phyloP scores from a whole-genome alignment of 2,329 filamentous ascomycete species.

The Curvularia sp. region DNA sequence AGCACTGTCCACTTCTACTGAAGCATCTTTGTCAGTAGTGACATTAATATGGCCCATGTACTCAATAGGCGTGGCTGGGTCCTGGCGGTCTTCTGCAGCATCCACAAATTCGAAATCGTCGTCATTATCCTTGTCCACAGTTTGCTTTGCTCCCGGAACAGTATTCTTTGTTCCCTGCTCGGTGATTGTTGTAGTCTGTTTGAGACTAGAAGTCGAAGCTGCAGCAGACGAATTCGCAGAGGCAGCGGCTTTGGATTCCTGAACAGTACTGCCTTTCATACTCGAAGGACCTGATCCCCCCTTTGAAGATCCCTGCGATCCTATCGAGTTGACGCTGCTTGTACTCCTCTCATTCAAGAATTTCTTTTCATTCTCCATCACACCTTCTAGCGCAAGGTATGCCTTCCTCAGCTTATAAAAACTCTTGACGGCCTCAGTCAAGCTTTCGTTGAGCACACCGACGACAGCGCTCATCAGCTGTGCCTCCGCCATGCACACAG shows the following conservation, averaged over 20 bases:
- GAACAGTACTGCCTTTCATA: conserved; percentile 15
- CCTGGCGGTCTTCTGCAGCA: conserved; percentile 58
- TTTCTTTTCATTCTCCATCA: conserved; percentile 76
- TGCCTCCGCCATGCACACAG: conserved; percentile 81
- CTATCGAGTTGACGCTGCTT: conserved; percentile 38
- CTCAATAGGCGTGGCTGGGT: conserved; percentile 54
- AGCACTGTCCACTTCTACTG: conserved; percentile 34
- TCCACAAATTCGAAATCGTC: conserved; percentile 63
- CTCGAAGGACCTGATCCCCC: conserved; percentile 28
- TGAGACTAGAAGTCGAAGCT: conserved; percentile 28
- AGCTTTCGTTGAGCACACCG: conserved; percentile 86
- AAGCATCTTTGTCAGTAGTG: conserved; percentile 30
- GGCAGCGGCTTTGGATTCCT: conserved; percentile 13
- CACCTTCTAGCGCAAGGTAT: conserved; percentile 79
- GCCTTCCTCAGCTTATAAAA: conserved; percentile 94
- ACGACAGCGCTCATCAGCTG: conserved; percentile 91
- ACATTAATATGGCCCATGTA: conserved; percentile 56
- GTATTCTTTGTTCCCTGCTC: conserved; percentile 16
- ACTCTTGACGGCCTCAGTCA: conserved; percentile 88
- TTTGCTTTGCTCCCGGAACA: conserved; percentile 14
- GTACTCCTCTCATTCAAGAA: conserved; percentile 55
- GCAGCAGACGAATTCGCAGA: conserved; percentile 19
- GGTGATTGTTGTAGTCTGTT: conserved; percentile 14
- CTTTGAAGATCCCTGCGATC: conserved; percentile 30
- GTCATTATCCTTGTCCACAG: conserved; percentile 37